Evolutionary conservation across 2,329 filamentous ascomycete species (phyloP).

Genomic region (Mariannaea elegans): DNA sequence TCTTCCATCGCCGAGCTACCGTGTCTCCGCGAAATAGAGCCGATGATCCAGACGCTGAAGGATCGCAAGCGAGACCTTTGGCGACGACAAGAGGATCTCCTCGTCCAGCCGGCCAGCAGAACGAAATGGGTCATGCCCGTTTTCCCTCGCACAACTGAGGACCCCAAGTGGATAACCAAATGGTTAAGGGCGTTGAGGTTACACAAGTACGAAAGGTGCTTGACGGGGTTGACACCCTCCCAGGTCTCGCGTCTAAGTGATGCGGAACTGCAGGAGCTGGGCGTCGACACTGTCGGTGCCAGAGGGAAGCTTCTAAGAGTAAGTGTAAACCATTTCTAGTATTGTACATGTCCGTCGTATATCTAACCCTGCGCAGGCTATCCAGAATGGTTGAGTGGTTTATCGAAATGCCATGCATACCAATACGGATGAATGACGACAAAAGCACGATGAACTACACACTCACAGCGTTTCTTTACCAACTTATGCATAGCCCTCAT

Average conservation of each 20-base stretch:
- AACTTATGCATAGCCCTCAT: conserved; percentile 10
- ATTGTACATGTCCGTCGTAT: background rate
- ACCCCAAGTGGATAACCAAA: conserved; percentile 38
- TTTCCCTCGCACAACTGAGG: conserved; percentile 34
- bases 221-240: conserved; percentile 33
- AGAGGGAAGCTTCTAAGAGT: conserved; percentile 39
- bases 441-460: background rate
- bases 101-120: conserved; percentile 34
- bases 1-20: conserved; percentile 36
- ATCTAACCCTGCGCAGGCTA: conserved; percentile 31
- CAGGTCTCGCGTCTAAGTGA: conserved; percentile 31
- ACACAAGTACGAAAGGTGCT: conserved; percentile 38
- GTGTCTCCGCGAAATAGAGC: conserved; percentile 38
- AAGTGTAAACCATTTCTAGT: conserved; percentile 13
- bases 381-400: conserved; percentile 26
- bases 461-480: background rate
- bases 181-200: conserved; percentile 39
- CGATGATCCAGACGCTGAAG: conserved; percentile 38
- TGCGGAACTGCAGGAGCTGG: conserved; percentile 34
- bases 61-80: conserved; percentile 38
- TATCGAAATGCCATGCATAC: background rate
- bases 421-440: conserved; percentile 13
- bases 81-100: conserved; percentile 36
- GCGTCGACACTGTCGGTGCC: conserved; percentile 38
- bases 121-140: conserved; percentile 38